Percentiles rank a stretch among this genome's conserved stretches.
Conservation (phyloP, 768 basidiomycete genomes). For the Suillus ampliporus region DNA sequence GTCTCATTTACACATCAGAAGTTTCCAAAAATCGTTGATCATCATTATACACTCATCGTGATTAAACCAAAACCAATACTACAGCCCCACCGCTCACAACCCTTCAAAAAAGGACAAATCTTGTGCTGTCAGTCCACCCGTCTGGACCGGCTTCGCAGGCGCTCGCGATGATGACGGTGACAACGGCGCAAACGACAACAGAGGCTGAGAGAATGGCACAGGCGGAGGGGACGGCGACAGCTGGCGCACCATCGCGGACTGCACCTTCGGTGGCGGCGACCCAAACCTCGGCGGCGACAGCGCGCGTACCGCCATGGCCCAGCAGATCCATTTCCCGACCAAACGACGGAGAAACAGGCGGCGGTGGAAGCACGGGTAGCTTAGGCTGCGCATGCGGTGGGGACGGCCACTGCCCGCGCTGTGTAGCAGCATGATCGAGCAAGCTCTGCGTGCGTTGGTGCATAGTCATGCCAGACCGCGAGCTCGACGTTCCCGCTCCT, state of each 20-base stretch:
- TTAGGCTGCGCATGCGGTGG: constrained; percentile 28
- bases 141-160: constrained; percentile 28
- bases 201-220: constrained; percentile 16
- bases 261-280: constrained; percentile 18
- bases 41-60: background rate
- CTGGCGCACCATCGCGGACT: constrained; percentile 14
- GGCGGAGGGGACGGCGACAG: constrained; percentile 26
- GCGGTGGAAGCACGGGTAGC: constrained; percentile 29
- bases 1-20: too few relatives aligned
- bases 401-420: constrained; percentile 47
- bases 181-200: constrained; percentile 23
- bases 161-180: constrained; percentile 22
- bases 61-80: background rate
- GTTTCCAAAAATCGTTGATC: background rate
- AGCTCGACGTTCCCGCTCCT: constrained; percentile 17
- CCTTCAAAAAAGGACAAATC: constrained; percentile 91
- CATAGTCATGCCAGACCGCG: constrained; percentile 24
- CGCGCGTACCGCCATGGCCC: constrained; percentile 16
- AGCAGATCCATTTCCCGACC: background rate
- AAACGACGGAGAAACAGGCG: constrained; percentile 5
- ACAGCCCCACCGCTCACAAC: constrained; percentile 41
- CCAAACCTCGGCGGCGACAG: constrained; percentile 3
- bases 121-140: constrained; percentile 77
- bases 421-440: constrained; percentile 59
- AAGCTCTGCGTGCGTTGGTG: constrained; percentile 65